A percentile compares a stretch with the other conserved stretches of the same genome.
phyloP scores from a whole-genome alignment of 176 grass and related monocot species.

The Saccharum spontaneum region DNA sequence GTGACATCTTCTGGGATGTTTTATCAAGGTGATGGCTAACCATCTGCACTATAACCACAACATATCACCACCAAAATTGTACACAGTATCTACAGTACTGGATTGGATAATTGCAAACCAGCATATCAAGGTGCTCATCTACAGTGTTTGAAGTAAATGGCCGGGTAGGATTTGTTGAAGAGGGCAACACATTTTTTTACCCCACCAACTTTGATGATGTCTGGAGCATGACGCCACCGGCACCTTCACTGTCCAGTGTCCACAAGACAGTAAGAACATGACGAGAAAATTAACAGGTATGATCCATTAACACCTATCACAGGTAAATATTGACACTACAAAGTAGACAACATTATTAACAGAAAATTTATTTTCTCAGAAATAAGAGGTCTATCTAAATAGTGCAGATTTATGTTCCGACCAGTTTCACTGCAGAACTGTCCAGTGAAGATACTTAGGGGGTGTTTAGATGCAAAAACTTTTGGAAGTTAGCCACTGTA shows the following conservation, averaged over 20 bases:
- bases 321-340: background rate
- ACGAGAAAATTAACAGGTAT: background rate
- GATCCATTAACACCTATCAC: background rate
- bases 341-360: background rate
- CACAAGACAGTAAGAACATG: conserved; percentile 26
- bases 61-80: conserved; percentile 5
- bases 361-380: background rate
- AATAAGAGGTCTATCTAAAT: background rate
- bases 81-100: conserved; percentile 17
- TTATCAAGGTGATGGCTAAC: conserved; percentile 97
- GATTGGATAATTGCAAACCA: conserved; percentile 52
- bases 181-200: conserved; percentile 96
- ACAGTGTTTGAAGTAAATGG: conserved; percentile 94
- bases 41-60: conserved; percentile 51
- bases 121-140: conserved; percentile 98
- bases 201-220: conserved; percentile 98
- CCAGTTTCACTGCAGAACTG: no score
- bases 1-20: conserved; percentile 89
- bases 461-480: no score
- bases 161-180: conserved; percentile 96
- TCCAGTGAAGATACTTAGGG: no score
- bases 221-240: conserved; percentile 96
- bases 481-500: no score
- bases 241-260: conserved; percentile 95
- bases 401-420: background rate